These are phyloP conservation scores for Echeveria elegans DNA, from an alignment of 164 flowering plant genomes.

Conservation along the genomic window DNA sequence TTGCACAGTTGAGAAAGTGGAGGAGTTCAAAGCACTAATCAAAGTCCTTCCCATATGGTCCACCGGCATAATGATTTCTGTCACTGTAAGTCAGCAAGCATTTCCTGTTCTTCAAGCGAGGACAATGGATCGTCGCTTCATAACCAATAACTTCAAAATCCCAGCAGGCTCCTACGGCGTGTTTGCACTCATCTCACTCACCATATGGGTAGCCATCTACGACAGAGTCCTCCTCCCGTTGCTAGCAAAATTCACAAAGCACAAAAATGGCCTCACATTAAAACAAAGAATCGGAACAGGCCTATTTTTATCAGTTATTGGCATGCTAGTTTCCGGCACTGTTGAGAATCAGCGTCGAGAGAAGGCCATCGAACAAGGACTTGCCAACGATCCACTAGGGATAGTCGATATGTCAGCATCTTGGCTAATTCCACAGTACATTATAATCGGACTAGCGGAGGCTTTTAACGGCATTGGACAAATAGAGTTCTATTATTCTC, in stretches of 20 bases:
- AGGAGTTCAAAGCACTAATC: conserved; percentile 32
- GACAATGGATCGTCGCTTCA: conserved; percentile 19
- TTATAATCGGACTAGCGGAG: conserved; percentile 28
- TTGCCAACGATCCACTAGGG: conserved; percentile 12
- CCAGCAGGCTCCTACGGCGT: conserved; percentile 26
- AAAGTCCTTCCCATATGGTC: conserved; percentile 45
- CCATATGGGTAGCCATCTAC: conserved; percentile 21
- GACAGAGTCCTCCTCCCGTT: conserved; percentile 22
- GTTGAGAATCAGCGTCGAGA: conserved; percentile 18
- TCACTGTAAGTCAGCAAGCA: conserved; percentile 13
- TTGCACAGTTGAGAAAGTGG: conserved; percentile 42
- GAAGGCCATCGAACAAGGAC: conserved; percentile 22
- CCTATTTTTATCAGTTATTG: conserved; percentile 12
- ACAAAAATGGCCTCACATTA: conserved; percentile 18
- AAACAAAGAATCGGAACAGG: conserved; percentile 28
- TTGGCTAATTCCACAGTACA: conserved; percentile 27
- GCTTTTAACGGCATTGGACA: conserved; percentile 20
- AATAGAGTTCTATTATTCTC: conserved; percentile 17
- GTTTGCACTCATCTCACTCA: conserved; percentile 21
- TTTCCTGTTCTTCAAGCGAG: conserved; percentile 18
- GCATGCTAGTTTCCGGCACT: conserved; percentile 18
- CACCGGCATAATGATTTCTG: conserved; percentile 26
- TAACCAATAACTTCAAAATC: conserved; percentile 16
- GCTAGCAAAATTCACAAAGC: conserved; percentile 14
- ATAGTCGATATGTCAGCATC: conserved; percentile 27